Evolutionary conservation across 257 asterid species (phyloP).

Genomic region (Scutellaria galericulata): DNA sequence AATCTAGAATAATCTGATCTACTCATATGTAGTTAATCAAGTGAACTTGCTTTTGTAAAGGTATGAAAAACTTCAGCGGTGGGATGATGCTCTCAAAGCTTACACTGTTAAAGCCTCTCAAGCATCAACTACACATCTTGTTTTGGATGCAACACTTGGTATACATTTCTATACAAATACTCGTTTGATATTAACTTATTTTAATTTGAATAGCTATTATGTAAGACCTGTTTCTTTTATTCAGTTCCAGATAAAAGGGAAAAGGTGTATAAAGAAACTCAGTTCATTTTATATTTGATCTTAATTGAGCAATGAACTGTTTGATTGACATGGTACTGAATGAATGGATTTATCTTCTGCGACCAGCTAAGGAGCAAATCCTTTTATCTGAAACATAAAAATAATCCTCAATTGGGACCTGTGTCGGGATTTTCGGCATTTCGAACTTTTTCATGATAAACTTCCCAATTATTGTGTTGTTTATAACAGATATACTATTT

Average conservation of each 20-base stretch:
- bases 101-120: slow-evolving; percentile 92
- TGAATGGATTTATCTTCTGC: slow-evolving; percentile 3
- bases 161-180: slow-evolving; percentile 37
- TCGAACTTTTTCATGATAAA: neutral
- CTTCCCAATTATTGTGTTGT: neutral
- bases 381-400: slow-evolving; percentile 6
- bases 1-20: neutral
- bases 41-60: slow-evolving; percentile 48
- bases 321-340: slow-evolving; percentile 20
- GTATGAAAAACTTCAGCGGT: slow-evolving; percentile 98
- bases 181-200: slow-evolving; percentile 17
- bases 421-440: neutral
- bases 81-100: slow-evolving; percentile 99
- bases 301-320: neutral
- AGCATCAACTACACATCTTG: slow-evolving; percentile 72
- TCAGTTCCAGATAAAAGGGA: too few relatives aligned
- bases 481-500: neutral
- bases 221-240: slow-evolving; percentile 17
- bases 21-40: slow-evolving; percentile 27
- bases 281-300: slow-evolving; percentile 12
- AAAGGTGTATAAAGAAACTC: neutral
- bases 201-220: slow-evolving; percentile 23
- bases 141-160: slow-evolving; percentile 98
- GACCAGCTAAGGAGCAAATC: slow-evolving; percentile 9
- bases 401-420: neutral